phyloP scores from a whole-genome alignment of 495 filamentous ascomycete species.

The Penicillium samsonianum region DNA sequence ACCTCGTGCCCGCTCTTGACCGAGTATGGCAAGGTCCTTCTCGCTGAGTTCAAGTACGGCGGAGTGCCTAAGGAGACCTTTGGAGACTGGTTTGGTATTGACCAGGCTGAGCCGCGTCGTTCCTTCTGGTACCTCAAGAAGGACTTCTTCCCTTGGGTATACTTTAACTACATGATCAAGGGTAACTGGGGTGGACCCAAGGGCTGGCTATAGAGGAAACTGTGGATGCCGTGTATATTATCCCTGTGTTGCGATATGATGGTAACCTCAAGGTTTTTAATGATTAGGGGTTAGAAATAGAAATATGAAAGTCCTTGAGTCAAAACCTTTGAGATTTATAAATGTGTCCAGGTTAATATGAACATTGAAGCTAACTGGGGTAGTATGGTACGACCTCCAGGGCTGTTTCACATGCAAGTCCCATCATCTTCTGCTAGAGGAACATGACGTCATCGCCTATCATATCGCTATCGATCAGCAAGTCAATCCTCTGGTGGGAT shows the following conservation, averaged over 20 bases:
- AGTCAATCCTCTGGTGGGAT: background rate
- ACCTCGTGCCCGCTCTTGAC: slow-evolving; percentile 69
- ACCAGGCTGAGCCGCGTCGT: slow-evolving; percentile 56
- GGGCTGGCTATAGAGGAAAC: slow-evolving; percentile 39
- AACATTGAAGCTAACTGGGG: background rate
- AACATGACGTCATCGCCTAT: slow-evolving; percentile 8
- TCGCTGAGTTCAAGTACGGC: slow-evolving; percentile 75
- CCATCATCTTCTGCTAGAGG: background rate
- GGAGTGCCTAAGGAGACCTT: slow-evolving; percentile 72
- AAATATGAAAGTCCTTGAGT: background rate
- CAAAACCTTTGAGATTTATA: background rate
- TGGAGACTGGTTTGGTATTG: slow-evolving; percentile 53
- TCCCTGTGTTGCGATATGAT: background rate
- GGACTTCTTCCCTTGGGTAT: slow-evolving; percentile 72
- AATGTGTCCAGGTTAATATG: background rate
- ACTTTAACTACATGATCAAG: slow-evolving; percentile 58
- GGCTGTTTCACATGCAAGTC: no score
- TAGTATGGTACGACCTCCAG: no score
- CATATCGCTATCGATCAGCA: background rate
- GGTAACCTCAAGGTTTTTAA: background rate
- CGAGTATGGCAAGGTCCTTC: slow-evolving; percentile 65
- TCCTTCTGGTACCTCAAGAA: slow-evolving; percentile 69
- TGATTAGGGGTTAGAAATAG: background rate
- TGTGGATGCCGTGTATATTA: slow-evolving; percentile 3
- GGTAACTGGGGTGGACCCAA: slow-evolving; percentile 64